Evolutionary conservation across 768 basidiomycete genomes (phyloP), one percentile per base, ranked within the genome.

Genomic region (Tricholoma flavovirens): DNA sequence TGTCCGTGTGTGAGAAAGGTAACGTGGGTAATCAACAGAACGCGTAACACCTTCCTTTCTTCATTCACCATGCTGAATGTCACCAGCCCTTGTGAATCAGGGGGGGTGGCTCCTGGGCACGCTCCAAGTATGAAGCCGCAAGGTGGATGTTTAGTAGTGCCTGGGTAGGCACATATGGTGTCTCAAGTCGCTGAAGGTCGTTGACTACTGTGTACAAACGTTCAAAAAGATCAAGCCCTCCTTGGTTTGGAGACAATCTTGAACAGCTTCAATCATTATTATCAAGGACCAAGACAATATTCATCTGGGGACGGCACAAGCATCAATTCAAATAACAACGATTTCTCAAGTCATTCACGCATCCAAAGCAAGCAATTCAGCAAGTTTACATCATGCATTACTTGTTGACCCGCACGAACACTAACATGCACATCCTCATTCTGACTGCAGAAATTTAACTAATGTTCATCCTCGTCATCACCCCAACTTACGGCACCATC

Each of bases 401-500:
- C 21, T 45, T 22, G 43, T 45, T 22, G 19, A 24, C 12, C 43
- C 21, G 43, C 43, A 36, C 12, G 14, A 14, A 35, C 35, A 14
- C 11, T 1, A 42, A 19, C 40, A 8, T 3, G 40, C 15, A 2
- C 46, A 6, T 14, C 21, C 22, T 22, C 8, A 3, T 14, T 45
- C 43, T 4, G 22, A 45, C 21, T 3, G 2, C 21, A 24, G 22
- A 45, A 43, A 43, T n/a, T 8, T 4, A 12, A 5, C 42, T 21
- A 45, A 21, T 35, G 52, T 50, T 40, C 45, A 33, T 17, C 30
- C 49, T 22, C 19, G n/a, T 50, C 12, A 22, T 38, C 48, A 2
- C 55, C 21, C 3, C 55, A 49, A 22, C 40, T n/a, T 33, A 40
- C 50, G 33, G 14, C 56, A 57, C 17, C 54, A 60, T 30, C 75